Base-by-base conservation (phyloP, 1,139 yeast species). In the Geotrichum carabidarum region DNA sequence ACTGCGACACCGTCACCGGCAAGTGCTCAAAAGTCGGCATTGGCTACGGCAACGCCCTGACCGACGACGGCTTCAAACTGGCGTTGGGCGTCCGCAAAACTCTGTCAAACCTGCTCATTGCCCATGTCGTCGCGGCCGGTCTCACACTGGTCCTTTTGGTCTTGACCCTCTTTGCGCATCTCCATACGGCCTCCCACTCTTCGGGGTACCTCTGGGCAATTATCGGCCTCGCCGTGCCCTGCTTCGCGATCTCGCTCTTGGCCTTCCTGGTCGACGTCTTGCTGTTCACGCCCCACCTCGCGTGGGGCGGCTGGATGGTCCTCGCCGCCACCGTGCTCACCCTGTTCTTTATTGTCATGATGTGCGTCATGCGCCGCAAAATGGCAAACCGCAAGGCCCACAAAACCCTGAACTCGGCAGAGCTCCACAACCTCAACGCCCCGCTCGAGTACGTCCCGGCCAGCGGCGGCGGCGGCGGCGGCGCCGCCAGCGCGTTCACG, bases 51-150 rank as follows among this genome's bases (percentile, higher is more conserved):
- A 11, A 31, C 17, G 59, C 70, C 49, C 63, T 63, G 51, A 64
- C 67, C 14, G 64, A 64, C 11, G 65, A 67, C 35, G 75, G 75
- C 42, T 80, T 81, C 71, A 72, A 78, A 36, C 62, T 84, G 59
- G 79, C 82, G n/a, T 72, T 79, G 0, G 72, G 74, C 44, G 83
- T 89, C 1, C 77, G 96, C 62, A 78, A 78, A 58, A 76, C 81
- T 1, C 78, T 91, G 53, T 84, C 94, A 2, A 81, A 82, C 61
- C 75, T 88, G 50, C 76, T 93, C 54, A 80, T 91, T 45, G 81
- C 88, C 17, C 90, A 86, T 60, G 95, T 95, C 0, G 81, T 91
- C 37, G 88, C 95, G 4, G 82, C 88, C 14, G 95, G 91, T 0
- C 73, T 88, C 65, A 82, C 87, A 14, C 75, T 84, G 52, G 62